Conservation (phyloP, 805 yeast species). For the Pichia insulana region DNA sequence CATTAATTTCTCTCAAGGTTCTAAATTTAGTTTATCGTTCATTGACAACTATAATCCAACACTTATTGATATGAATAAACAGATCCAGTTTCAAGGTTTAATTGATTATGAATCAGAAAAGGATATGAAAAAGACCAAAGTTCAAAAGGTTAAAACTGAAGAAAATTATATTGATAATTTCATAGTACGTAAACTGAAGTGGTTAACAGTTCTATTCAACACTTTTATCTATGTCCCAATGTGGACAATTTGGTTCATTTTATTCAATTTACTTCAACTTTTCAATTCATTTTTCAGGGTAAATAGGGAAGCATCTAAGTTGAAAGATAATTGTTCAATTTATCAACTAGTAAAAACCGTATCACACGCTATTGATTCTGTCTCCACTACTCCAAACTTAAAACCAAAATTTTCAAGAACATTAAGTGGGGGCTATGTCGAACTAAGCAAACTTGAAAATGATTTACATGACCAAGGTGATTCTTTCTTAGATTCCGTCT, state of each 20-base stretch:
- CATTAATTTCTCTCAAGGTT: slow-evolving; percentile 31
- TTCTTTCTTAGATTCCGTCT: slow-evolving; percentile 53
- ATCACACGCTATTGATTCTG: slow-evolving; percentile 1
- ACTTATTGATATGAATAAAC: slow-evolving; percentile 43
- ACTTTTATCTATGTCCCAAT: slow-evolving; percentile 50
- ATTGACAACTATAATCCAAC: slow-evolving; percentile 47
- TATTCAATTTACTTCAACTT: slow-evolving; percentile 32
- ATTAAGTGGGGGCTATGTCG: slow-evolving; percentile 22
- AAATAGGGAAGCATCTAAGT: slow-evolving; percentile 22
- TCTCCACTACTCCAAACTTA: slow-evolving; percentile 7
- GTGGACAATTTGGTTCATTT: slow-evolving; percentile 51
- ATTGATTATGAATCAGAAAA: slow-evolving; percentile 12
- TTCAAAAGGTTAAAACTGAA: slow-evolving; percentile 14
- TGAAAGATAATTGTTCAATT: slow-evolving; percentile 13
- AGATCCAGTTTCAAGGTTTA: slow-evolving; percentile 28
- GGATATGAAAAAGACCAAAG: slow-evolving; percentile 9
- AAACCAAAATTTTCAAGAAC: slow-evolving; percentile 20
- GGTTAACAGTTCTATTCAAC: slow-evolving; percentile 39
- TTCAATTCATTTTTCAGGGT: slow-evolving; percentile 25
- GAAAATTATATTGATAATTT: slow-evolving; percentile 9
- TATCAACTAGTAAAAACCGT: slow-evolving; percentile 11
- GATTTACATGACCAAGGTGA: slow-evolving; percentile 55
- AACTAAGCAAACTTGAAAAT: slow-evolving; percentile 29
- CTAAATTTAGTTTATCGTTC: slow-evolving; percentile 34
- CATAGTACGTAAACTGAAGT: slow-evolving; percentile 31